A percentile compares a stretch with the other conserved stretches of the same genome.
Conservation (phyloP, 345 rosid species). For the Moricandia moricandioides region DNA sequence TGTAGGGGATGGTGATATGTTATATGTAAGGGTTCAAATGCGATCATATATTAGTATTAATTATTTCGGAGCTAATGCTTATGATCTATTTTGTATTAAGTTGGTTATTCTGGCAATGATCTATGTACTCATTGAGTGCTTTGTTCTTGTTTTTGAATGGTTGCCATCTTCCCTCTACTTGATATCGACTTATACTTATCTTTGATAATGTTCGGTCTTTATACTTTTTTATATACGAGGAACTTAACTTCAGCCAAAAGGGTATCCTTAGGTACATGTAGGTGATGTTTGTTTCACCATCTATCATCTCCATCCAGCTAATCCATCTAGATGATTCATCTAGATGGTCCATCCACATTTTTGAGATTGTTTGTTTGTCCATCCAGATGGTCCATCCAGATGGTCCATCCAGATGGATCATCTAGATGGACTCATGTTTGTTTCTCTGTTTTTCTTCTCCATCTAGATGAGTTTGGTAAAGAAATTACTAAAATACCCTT, state of each 20-base stretch:
- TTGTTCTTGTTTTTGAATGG: not conserved
- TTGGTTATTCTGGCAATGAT: not conserved
- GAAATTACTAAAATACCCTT: too few relatives aligned
- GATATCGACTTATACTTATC: not conserved
- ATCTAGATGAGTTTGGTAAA: too few relatives aligned
- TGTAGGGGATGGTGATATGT: slow-evolving; percentile 26
- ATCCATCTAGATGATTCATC: too few relatives aligned
- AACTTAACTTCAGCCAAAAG: not conserved
- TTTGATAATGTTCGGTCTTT: not conserved
- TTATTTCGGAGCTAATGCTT: slow-evolving; percentile 10
- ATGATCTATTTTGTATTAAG: not conserved
- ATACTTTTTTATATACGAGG: not conserved
- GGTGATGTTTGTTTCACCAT: too few relatives aligned
- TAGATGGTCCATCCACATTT: too few relatives aligned
- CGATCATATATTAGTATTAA: slow-evolving; percentile 21
- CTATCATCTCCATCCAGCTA: too few relatives aligned
- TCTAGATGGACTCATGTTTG: too few relatives aligned
- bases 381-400: too few relatives aligned
- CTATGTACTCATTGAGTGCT: not conserved
- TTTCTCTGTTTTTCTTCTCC: too few relatives aligned
- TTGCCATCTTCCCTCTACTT: not conserved
- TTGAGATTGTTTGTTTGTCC: too few relatives aligned
- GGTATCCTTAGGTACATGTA: not conserved
- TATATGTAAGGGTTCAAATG: slow-evolving; percentile 26
- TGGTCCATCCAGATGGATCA: too few relatives aligned